Evolutionary conservation across 1,139 yeast species (phyloP), one percentile per base, ranked within the genome.

Genomic region (Pichia sp.): DNA sequence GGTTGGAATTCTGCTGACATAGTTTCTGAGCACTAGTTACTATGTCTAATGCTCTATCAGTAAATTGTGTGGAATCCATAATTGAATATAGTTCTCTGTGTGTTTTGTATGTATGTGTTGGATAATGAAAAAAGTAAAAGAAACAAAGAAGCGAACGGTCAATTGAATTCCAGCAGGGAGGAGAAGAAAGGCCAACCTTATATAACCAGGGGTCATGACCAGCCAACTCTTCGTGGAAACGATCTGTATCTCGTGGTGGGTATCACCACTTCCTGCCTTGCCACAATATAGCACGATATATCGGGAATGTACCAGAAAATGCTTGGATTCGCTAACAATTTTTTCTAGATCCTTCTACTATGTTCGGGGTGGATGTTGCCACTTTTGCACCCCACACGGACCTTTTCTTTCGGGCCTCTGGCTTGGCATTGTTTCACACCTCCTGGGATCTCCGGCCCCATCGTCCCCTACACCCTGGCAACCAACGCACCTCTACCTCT

Each of bases 41-140:
- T 58, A 91, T 81, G 56, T 79, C 83, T 64, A 88, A 80, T 48
- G 97, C 98, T 70, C 95, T 87, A 68, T 95, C 98, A 56, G 99
- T 93, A 62, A 89, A 86, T 74, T 85, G 87, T 52, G 90, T 74
- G 68, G 85, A 63, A 58, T 68, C 71, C 71, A 68, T 68, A 37
- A 21, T 55, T 36, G 16, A 37, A n/a, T 45, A 16, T 40, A n/a
- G 19, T 25, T 22, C 28, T 22, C 30, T n/a, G n/a, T n/a, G n/a
- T n/a, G n/a, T 30, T 22, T 3, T 26, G 18, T 42, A 3, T 26
- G 12, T 16, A 6, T 23, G 22, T 22, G 10, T 30, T 7, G 8
- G 18, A 13, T n/a, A 8, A 31, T 3, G 16, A 13, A 31, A n/a
- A 8, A 4, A 8, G 13, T 5, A 31, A 7, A 8, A 7, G 3